These are phyloP conservation scores for Beauveria varroae DNA, from an alignment of 2,329 filamentous ascomycete genomes.

Conservation along the genomic window DNA sequence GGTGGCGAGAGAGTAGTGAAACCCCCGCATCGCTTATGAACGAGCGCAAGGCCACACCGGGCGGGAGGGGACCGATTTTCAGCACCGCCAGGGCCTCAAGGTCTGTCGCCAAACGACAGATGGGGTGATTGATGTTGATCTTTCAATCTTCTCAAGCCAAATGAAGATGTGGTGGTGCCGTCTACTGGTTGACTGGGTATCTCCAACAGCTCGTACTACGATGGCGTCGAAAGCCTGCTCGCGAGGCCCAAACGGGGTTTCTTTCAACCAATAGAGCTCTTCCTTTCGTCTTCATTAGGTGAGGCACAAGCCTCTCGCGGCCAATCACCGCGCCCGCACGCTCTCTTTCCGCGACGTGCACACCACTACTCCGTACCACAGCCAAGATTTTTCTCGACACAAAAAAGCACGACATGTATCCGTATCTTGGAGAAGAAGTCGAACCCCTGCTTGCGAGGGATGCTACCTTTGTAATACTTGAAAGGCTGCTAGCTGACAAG, in stretches of 20 bases:
- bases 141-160: background rate
- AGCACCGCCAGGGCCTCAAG: background rate
- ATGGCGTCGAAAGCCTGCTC: background rate
- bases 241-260: background rate
- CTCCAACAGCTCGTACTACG: background rate
- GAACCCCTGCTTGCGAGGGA: background rate
- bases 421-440: too few species aligned
- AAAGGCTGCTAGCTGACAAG: too few species aligned
- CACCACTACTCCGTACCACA: background rate
- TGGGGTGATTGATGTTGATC: background rate
- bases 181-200: background rate
- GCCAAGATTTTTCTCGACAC: too few species aligned
- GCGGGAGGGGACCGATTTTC: background rate
- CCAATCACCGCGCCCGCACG: constrained; percentile 2
- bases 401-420: too few species aligned
- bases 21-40: background rate
- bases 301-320: constrained; percentile 1
- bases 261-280: background rate
- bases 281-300: background rate
- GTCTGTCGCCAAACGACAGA: background rate
- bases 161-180: background rate
- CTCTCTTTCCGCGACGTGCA: background rate
- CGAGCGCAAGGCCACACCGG: background rate
- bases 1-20: background rate
- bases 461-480: too few species aligned